Percentiles rank a stretch among this genome's conserved stretches.
Evolutionary conservation across 2,329 filamentous ascomycete genomes (phyloP).

Genomic region (Curvularia verruculosa): DNA sequence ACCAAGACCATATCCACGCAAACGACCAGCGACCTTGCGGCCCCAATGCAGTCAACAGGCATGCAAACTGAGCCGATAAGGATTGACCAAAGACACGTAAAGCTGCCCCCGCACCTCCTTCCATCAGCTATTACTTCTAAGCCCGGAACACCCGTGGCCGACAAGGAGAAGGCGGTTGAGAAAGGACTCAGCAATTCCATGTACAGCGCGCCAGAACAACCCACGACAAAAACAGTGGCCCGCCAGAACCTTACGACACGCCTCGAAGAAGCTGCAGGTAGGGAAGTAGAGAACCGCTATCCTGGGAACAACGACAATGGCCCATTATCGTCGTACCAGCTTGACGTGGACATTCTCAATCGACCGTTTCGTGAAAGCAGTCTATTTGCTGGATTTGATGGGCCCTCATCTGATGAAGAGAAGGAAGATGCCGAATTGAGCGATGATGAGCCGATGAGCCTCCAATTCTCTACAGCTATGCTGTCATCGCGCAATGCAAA

Average conservation of each 20-base stretch:
- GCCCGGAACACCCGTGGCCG: slow-evolving; percentile 50
- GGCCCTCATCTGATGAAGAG: slow-evolving; percentile 61
- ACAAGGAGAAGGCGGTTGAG: slow-evolving; percentile 10
- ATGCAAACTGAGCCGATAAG: slow-evolving; percentile 93
- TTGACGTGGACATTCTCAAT: slow-evolving; percentile 64
- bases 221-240: slow-evolving; percentile 25
- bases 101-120: slow-evolving; percentile 77
- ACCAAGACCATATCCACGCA: slow-evolving; percentile 85
- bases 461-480: slow-evolving; percentile 53
- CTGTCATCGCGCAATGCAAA: slow-evolving; percentile 55
- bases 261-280: slow-evolving; percentile 37
- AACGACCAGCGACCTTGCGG: slow-evolving; percentile 62
- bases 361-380: slow-evolving; percentile 79
- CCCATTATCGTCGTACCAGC: slow-evolving; percentile 66
- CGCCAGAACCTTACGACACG: slow-evolving; percentile 40
- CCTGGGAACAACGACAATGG: slow-evolving; percentile 83
- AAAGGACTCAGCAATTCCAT: slow-evolving; percentile 26
- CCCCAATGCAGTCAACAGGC: slow-evolving; percentile 60
- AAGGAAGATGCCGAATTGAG: slow-evolving; percentile 64
- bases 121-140: slow-evolving; percentile 74
- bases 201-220: slow-evolving; percentile 18
- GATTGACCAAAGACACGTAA: slow-evolving; percentile 76
- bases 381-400: slow-evolving; percentile 85
- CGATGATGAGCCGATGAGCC: slow-evolving; percentile 66
- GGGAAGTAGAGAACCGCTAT: slow-evolving; percentile 66